phyloP scores from a whole-genome alignment of 495 filamentous ascomycete species.

The Astrocystis sublimbata region DNA sequence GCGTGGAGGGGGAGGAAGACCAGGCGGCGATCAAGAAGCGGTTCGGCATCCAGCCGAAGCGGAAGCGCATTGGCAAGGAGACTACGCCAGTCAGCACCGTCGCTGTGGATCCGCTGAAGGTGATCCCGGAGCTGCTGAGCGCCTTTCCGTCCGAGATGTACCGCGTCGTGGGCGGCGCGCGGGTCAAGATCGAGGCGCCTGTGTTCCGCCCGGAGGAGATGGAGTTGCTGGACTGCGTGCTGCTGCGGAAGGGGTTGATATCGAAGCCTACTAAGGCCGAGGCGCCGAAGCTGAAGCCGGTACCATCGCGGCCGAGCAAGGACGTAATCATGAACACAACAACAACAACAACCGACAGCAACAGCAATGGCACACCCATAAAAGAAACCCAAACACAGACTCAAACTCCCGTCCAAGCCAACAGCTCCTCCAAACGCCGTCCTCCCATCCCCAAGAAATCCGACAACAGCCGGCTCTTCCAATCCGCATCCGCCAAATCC shows the following conservation, averaged over 20 bases:
- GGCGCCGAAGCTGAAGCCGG: neutral
- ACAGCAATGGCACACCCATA: too few relatives aligned
- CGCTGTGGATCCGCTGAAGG: conserved; percentile 18
- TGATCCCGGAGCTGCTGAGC: conserved; percentile 20
- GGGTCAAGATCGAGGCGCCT: conserved; percentile 4
- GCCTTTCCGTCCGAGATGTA: conserved; percentile 14
- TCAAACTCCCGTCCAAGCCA: neutral
- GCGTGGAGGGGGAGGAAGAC: neutral
- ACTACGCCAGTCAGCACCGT: conserved; percentile 3
- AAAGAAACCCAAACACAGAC: too few relatives aligned
- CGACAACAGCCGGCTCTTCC: neutral
- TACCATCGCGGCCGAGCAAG: neutral
- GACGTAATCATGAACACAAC: too few relatives aligned
- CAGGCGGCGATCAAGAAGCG: conserved; percentile 4
- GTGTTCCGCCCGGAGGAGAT: conserved; percentile 17
- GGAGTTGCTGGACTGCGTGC: conserved; percentile 24
- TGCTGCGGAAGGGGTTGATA: too few relatives aligned
- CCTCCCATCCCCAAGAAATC: conserved; percentile 1
- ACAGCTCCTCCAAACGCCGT: neutral
- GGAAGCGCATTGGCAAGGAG: conserved; percentile 10
- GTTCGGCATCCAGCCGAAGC: conserved; percentile 1
- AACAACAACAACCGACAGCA: neutral
- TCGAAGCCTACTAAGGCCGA: conserved; percentile 7
- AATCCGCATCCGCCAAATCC: neutral
- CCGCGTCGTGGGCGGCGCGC: conserved; percentile 4